Evolutionary conservation across 1,284 basidiomycete genomes (phyloP).

Genomic region (Tylopilus sp.): DNA sequence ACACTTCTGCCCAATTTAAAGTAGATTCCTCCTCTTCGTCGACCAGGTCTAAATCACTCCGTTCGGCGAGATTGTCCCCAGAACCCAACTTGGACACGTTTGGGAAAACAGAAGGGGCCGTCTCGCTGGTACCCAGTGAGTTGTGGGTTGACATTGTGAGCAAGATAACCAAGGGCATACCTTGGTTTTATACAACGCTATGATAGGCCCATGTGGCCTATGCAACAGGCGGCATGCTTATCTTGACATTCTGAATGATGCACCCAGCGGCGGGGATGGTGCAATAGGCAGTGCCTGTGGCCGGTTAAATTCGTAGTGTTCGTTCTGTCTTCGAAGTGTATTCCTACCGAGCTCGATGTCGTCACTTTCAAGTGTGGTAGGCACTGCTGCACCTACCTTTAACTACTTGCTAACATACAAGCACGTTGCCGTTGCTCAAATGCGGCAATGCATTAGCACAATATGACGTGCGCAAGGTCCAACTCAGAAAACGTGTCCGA

Average conservation of each 20-base stretch:
- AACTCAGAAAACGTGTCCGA: no score
- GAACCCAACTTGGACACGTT: not conserved
- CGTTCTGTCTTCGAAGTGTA: not conserved
- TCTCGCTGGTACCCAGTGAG: not conserved
- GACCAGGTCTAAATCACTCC: not conserved
- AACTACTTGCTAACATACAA: no score
- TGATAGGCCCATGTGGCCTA: not conserved
- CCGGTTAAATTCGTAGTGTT: not conserved
- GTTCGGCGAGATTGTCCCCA: not conserved
- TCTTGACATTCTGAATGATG: not conserved
- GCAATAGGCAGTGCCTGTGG: not conserved
- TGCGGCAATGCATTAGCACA: no score
- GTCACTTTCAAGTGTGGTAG: no score
- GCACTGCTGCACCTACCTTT: not conserved
- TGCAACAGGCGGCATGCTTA: not conserved
- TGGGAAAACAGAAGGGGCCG: not conserved
- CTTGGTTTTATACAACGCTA: not conserved
- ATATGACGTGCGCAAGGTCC: not conserved
- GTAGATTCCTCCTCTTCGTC: conserved; percentile 2
- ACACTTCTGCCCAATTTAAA: not conserved
- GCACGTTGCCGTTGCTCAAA: not conserved
- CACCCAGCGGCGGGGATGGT: not conserved
- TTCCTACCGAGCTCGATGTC: not conserved
- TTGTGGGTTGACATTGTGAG: not conserved
- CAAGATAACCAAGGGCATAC: not conserved